Base-by-base conservation (phyloP, 805 yeast genomes). In the Blastobotrys chiropterorum region DNA sequence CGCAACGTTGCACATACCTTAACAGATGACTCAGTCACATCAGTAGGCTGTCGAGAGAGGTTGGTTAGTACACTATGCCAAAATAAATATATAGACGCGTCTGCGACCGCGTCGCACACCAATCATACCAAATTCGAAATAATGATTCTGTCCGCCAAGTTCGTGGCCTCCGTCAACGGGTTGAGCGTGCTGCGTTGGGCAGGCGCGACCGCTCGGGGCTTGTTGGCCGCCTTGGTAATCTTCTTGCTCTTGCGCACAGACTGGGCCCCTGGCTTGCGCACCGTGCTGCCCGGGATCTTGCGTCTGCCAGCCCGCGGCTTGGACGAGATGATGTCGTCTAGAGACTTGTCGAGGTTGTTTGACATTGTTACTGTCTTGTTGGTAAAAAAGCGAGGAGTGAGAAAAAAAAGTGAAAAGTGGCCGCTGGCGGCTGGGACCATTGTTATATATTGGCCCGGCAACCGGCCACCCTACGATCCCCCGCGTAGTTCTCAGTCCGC, bases 271-370 rank as follows among this genome's bases (percentile, higher is more conserved):
- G 64, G 50, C 62, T 67, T 67, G 47, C 60, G 54, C 39, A 63
- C 64, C 19, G 67, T 67, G 20, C 63, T 62, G 16, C 58, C 59
- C 7, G 54, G 47, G 20, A 59, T 54, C 13, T 56, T 52, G 21
- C 60, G 58, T 19, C 61, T 54, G 48, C 62, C 49, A 55, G 55
- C 54, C 55, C 69, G 64, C 58, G 74, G 72, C 53, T 63, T 61
- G 57, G 86, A 72, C 54, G 95, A 80, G 67, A 92, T 86, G 70
- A 92, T 92, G 63, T 90, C 97, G 75, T 92, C 99, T 66, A 92
- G 81, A 47, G 97, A 88, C 75, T 87, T 86, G 74, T 92, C 97
- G 73, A 92, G 80, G 64, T 86, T 78, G 58, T 85, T 78, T 68
- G 95, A 85, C 90, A 85, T 86, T 53, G 49, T 67, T 38, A 13